phyloP scores from a whole-genome alignment of 208 protist genomes.

The Balamuthia mandrillaris region DNA sequence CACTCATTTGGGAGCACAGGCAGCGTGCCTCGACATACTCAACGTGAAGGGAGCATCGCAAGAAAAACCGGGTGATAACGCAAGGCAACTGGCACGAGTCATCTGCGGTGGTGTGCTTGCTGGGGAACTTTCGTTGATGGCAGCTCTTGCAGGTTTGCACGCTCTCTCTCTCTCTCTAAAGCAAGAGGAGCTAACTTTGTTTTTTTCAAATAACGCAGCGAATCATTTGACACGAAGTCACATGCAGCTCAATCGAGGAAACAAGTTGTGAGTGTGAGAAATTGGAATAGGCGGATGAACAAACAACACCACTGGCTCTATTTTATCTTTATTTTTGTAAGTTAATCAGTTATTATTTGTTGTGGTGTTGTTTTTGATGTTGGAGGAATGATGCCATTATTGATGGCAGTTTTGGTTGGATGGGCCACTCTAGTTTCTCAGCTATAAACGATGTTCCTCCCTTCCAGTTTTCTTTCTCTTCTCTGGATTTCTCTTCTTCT shows the following conservation, averaged over 20 bases:
- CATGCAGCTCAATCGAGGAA: conserved; percentile 4
- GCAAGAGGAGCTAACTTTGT: neutral
- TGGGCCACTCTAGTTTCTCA: too few relatives aligned
- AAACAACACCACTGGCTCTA: too few relatives aligned
- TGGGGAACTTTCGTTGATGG: conserved; percentile 94
- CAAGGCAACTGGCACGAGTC: conserved; percentile 84
- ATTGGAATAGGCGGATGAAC: too few relatives aligned
- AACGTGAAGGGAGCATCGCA: conserved; percentile 66
- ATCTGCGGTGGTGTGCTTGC: conserved; percentile 88
- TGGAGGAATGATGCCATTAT: too few relatives aligned
- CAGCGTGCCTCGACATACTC: conserved; percentile 87
- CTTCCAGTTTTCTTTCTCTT: too few relatives aligned
- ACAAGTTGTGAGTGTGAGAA: neutral
- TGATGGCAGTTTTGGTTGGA: too few relatives aligned
- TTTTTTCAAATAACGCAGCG: neutral
- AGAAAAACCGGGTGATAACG: conserved; percentile 82
- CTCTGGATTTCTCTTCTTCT: too few relatives aligned
- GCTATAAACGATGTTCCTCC: too few relatives aligned
- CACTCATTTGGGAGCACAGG: conserved; percentile 89
- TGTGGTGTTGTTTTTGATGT: too few relatives aligned
- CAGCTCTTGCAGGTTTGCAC: conserved; percentile 55
- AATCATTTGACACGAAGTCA: conserved; percentile 28
- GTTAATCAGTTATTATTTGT: too few relatives aligned
- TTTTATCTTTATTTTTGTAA: too few relatives aligned
- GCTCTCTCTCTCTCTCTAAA: conserved; percentile 36